Percentiles rank a stretch among this genome's conserved stretches.
These are phyloP conservation scores for Gillenia trifoliata DNA, from an alignment of 306 rosid genomes.

Conservation along the genomic window DNA sequence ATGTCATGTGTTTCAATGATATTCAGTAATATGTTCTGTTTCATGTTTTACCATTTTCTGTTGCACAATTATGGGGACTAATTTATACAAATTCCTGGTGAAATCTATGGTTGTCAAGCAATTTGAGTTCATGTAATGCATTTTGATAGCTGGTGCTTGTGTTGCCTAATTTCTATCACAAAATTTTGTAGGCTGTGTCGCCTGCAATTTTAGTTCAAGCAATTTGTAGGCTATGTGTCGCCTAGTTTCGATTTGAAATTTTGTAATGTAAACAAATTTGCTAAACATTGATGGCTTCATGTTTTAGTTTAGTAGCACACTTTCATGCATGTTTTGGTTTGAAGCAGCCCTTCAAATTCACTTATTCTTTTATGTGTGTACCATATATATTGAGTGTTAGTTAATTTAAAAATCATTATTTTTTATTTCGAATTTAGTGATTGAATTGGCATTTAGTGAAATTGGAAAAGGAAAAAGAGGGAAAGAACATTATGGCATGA, in stretches of 20 bases:
- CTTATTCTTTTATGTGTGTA: not conserved
- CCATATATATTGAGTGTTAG: not conserved
- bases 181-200: too few species aligned
- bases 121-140: not conserved
- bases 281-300: too few species aligned
- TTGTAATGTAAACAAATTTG: too few species aligned
- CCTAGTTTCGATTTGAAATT: not conserved
- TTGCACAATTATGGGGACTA: not conserved
- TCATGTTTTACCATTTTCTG: not conserved
- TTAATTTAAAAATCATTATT: too few species aligned
- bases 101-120: not conserved
- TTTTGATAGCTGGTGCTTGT: not conserved
- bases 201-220: too few species aligned
- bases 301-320: not conserved
- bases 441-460: too few species aligned
- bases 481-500: not conserved
- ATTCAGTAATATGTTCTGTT: not conserved
- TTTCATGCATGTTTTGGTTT: not conserved
- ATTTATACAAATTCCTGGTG: not conserved
- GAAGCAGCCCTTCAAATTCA: not conserved
- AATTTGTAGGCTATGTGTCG: too few species aligned
- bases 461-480: too few species aligned
- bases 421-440: too few species aligned
- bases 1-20: not conserved
- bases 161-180: not conserved